These are phyloP conservation scores for Haplosporangium sp. DNA, from an alignment of 371 early-diverging fungal genomes.

Conservation along the genomic window DNA sequence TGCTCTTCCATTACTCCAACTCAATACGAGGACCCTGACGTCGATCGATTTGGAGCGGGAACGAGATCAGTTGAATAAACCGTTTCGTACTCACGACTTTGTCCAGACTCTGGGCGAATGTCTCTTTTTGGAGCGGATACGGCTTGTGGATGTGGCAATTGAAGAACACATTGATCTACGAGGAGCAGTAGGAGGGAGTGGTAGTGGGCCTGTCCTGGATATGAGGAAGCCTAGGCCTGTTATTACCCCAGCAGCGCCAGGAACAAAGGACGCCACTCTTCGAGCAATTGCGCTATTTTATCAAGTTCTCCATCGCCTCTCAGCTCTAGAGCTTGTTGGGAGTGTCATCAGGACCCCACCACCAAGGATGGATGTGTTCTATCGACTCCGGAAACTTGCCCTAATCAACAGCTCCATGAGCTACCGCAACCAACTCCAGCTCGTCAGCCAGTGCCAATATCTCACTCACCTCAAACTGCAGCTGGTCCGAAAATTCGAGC, in stretches of 20 bases:
- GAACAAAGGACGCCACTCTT: neutral
- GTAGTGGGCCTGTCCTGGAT: neutral
- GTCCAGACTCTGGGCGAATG: conserved; percentile 8
- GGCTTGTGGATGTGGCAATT: conserved; percentile 8
- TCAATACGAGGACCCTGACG: conserved; percentile 13
- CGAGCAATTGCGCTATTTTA: conserved; percentile 6
- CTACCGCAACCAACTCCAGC: conserved; percentile 11
- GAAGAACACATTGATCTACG: conserved; percentile 6
- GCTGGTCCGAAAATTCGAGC: conserved; percentile 7
- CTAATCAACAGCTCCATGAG: conserved; percentile 10
- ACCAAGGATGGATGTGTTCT: conserved; percentile 14
- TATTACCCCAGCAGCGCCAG: neutral
- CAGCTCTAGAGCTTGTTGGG: neutral
- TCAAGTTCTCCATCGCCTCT: conserved; percentile 9
- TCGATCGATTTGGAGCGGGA: conserved; percentile 4
- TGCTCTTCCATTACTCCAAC: conserved; percentile 9
- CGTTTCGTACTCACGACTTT: conserved; percentile 3
- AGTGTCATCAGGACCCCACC: neutral
- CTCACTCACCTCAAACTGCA: conserved; percentile 24
- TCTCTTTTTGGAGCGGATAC: conserved; percentile 3
- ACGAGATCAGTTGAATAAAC: neutral
- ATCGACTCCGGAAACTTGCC: conserved; percentile 9
- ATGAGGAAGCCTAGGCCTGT: neutral
- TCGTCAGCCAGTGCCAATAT: conserved; percentile 33
- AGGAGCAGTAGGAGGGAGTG: no score